Percentiles rank a stretch among this genome's conserved stretches.
phyloP scores from a whole-genome alignment of 2,329 filamentous ascomycete genomes.

The Microsporum ferrugineum region DNA sequence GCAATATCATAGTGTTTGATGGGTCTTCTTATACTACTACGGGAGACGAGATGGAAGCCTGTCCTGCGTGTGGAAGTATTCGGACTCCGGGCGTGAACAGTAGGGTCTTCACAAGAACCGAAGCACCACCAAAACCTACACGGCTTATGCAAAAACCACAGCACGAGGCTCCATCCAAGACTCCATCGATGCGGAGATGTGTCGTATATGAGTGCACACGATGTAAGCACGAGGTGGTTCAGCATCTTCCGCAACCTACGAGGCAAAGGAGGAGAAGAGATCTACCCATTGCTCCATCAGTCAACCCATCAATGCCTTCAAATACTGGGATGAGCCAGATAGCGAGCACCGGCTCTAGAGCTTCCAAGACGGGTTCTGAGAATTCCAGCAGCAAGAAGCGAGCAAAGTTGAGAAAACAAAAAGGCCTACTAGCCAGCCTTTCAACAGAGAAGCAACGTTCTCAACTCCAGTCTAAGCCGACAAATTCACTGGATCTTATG shows the following conservation, averaged over 20 bases:
- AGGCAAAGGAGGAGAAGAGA: constrained; percentile 11
- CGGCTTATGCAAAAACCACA: not conserved
- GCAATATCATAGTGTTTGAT: constrained; percentile 25
- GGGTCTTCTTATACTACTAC: constrained; percentile 24
- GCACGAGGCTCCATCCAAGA: not conserved
- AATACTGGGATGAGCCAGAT: not conserved
- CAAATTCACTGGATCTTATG: constrained; percentile 39
- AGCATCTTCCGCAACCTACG: constrained; percentile 16
- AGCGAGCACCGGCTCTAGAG: not conserved
- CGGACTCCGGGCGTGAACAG: constrained; percentile 24
- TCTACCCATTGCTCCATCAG: constrained; percentile 7
- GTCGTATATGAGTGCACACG: constrained; percentile 29
- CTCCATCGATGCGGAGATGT: not conserved
- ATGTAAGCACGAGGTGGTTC: constrained; percentile 26
- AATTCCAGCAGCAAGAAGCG: constrained; percentile 45
- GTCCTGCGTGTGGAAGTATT: constrained; percentile 32
- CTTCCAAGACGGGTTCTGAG: constrained; percentile 18
- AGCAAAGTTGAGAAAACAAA: constrained; percentile 44
- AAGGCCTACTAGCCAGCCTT: constrained; percentile 44
- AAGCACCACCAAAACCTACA: not conserved
- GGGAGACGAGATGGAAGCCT: constrained; percentile 26
- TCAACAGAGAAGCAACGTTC: constrained; percentile 26
- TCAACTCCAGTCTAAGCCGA: constrained; percentile 19
- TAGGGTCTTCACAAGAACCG: constrained; percentile 19
- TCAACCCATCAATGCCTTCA: constrained; percentile 1